Conservation (phyloP, 2,329 filamentous ascomycete genomes). For the Xylariaceae sp. region DNA sequence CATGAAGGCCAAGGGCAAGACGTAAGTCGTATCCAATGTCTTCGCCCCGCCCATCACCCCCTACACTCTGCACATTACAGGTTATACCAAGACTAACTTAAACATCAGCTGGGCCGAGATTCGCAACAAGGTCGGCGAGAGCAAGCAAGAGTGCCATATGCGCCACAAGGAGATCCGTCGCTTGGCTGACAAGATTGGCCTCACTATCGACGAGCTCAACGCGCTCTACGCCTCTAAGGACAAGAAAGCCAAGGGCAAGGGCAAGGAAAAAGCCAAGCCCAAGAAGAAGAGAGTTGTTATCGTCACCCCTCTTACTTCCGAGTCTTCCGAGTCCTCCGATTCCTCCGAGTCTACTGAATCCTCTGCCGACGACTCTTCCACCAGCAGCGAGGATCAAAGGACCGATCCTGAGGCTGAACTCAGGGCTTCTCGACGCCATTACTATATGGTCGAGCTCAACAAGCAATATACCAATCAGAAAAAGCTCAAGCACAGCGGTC, state of each 20-base stretch:
- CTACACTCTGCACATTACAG: neutral
- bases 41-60: neutral
- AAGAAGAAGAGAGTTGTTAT: constrained; percentile 1
- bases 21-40: constrained; percentile 9
- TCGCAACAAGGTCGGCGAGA: constrained; percentile 6
- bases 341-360: neutral
- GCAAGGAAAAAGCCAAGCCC: neutral
- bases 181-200: constrained; percentile 7
- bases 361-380: neutral
- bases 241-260: neutral
- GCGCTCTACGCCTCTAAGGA: constrained; percentile 3
- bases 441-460: constrained; percentile 11
- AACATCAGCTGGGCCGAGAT: constrained; percentile 14
- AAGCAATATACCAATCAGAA: constrained; percentile 15
- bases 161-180: constrained; percentile 11
- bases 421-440: constrained; percentile 10
- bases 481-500: constrained; percentile 12
- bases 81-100: constrained; percentile 2
- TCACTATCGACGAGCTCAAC: constrained; percentile 8
- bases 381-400: neutral
- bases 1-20: constrained; percentile 8
- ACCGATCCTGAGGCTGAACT: constrained; percentile 1
- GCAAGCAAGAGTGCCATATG: constrained; percentile 7
- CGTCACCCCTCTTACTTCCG: neutral
- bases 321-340: neutral